Evolutionary conservation across 2,329 filamentous ascomycete species (phyloP).

Genomic region (Xylogone sp.): DNA sequence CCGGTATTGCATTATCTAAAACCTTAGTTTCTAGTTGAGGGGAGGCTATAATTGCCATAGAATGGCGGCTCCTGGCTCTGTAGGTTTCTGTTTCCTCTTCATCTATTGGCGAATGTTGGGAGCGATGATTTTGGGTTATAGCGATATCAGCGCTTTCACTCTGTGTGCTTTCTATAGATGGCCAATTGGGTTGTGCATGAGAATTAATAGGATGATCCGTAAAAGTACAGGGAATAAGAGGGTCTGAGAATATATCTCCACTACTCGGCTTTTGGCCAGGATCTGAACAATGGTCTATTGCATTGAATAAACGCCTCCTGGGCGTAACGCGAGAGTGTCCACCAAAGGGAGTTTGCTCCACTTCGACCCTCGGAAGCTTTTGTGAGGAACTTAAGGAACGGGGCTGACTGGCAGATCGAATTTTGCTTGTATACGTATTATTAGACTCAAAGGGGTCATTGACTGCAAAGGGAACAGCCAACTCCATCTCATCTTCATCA

Average conservation of each 20-base stretch:
- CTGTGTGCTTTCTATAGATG: not conserved
- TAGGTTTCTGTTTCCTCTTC: not conserved
- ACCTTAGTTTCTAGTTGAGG: too few relatives aligned
- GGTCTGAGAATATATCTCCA: constrained; percentile 10
- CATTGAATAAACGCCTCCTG: not conserved
- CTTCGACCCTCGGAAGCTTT: not conserved
- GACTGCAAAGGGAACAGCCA: constrained; percentile 18
- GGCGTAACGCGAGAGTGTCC: not conserved
- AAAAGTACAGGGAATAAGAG: constrained; percentile 17
- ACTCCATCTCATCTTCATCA: constrained; percentile 21
- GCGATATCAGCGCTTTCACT: not conserved
- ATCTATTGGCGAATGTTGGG: not conserved
- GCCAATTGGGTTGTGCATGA: not conserved
- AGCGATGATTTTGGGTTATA: not conserved
- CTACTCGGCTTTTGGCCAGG: not conserved
- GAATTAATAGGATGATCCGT: not conserved
- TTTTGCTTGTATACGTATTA: constrained; percentile 7
- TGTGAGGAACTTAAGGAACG: not conserved
- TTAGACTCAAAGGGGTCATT: constrained; percentile 15
- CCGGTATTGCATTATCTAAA: too few relatives aligned
- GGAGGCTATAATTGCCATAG: too few relatives aligned
- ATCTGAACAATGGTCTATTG: not conserved
- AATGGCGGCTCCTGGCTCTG: too few relatives aligned
- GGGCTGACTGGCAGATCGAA: not conserved
- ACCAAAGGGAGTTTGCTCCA: not conserved